Evolutionary conservation across 106 monocot genomes (phyloP).

Genomic region (Chionographis japonica): DNA sequence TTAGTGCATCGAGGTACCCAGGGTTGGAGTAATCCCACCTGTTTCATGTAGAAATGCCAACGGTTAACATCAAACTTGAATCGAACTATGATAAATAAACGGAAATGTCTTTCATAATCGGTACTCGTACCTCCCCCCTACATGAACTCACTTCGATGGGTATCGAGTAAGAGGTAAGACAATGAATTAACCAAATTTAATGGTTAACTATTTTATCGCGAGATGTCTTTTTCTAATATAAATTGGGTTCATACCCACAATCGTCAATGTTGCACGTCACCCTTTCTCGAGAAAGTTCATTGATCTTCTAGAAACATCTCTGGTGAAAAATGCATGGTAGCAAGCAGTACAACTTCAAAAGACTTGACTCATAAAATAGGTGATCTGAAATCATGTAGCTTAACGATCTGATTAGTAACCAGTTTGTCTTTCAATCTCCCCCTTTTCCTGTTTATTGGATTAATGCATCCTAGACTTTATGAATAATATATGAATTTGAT

Average conservation of each 20-base stretch:
- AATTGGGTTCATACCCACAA: not conserved
- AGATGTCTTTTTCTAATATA: not conserved
- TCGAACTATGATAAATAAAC: not conserved
- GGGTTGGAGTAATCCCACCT: slow-evolving; percentile 98
- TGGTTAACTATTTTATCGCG: not conserved
- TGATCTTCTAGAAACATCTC: not conserved
- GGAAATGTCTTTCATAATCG: too few species aligned
- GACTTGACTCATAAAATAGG: too few species aligned
- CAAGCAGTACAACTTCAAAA: not conserved
- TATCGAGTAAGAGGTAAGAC: not conserved
- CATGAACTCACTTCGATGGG: not conserved
- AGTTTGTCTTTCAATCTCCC: too few species aligned
- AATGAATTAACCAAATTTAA: not conserved
- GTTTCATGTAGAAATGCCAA: slow-evolving; percentile 9
- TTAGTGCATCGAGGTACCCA: slow-evolving; percentile 92
- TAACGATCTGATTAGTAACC: too few species aligned
- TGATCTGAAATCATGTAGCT: too few species aligned
- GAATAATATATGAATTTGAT: too few species aligned
- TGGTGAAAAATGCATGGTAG: not conserved
- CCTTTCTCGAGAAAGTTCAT: too few species aligned
- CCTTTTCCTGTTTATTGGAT: too few species aligned
- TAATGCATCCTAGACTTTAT: too few species aligned
- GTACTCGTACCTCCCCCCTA: not conserved
- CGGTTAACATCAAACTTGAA: not conserved
- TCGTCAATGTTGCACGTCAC: not conserved